Evolutionary conservation across 1,284 basidiomycete genomes (phyloP).

Genomic region (Ceratobasidium sp.): DNA sequence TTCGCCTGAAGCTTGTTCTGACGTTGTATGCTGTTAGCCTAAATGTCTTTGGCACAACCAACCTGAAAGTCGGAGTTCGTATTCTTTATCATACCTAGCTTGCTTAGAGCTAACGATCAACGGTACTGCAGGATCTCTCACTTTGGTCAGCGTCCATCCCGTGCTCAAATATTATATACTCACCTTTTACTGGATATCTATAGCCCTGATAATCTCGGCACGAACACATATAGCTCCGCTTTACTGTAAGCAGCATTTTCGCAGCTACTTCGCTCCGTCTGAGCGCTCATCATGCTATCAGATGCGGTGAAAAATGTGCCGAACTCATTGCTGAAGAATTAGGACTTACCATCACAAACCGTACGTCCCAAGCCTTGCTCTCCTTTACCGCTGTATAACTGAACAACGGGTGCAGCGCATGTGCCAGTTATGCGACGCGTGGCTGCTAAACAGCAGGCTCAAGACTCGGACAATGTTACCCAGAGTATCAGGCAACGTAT

Average conservation of each 20-base stretch:
- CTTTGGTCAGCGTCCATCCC: constrained; percentile 1
- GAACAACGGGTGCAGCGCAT: neutral
- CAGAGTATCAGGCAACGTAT: constrained; percentile 1
- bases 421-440: constrained; percentile 29
- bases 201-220: constrained; percentile 67
- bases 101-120: neutral
- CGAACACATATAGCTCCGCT: constrained; percentile 51
- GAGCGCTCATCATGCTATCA: constrained; percentile 32
- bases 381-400: neutral
- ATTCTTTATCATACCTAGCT: constrained; percentile 55
- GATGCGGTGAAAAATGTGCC: constrained; percentile 74
- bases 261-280: constrained; percentile 69
- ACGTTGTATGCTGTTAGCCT: constrained; percentile 52
- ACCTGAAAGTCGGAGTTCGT: constrained; percentile 73
- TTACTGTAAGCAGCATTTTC: constrained; percentile 4
- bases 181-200: constrained; percentile 21
- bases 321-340: constrained; percentile 67
- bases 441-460: constrained; percentile 12
- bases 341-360: constrained; percentile 49
- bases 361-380: neutral
- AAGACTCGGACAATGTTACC: neutral
- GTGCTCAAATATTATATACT: neutral
- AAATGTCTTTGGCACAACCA: constrained; percentile 74
- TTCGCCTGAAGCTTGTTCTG: neutral
- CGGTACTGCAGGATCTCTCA: constrained; percentile 13